A percentile compares a stretch with the other conserved stretches of the same genome.
Conservation (phyloP, 129 eudicot species). For the Chrysanthemum lavandulifolium region DNA sequence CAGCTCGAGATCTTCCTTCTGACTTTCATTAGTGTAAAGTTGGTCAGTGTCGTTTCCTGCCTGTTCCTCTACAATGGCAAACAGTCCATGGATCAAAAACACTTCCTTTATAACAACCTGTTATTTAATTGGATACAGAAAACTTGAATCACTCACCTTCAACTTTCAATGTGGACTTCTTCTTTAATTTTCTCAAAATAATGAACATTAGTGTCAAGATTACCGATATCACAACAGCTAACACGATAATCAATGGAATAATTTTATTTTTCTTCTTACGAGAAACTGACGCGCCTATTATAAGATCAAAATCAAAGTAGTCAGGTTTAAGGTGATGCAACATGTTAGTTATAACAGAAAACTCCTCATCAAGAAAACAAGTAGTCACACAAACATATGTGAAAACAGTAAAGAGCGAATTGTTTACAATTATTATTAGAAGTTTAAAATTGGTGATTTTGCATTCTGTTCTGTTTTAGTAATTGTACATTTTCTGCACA, state of each 20-base stretch:
- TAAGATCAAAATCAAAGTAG: not conserved
- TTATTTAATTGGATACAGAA: not conserved
- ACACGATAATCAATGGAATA: slow-evolving; percentile 21
- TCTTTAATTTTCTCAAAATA: slow-evolving; percentile 30
- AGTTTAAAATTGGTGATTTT: too few relatives aligned
- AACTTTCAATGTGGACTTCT: slow-evolving; percentile 9
- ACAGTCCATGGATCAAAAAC: not conserved
- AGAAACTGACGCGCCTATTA: slow-evolving; percentile 29
- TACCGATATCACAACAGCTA: slow-evolving; percentile 2
- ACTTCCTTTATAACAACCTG: not conserved
- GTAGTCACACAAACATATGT: not conserved
- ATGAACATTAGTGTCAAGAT: slow-evolving; percentile 22
- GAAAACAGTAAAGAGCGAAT: slow-evolving; percentile 9
- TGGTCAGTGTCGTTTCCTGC: slow-evolving; percentile 29
- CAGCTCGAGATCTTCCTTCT: slow-evolving; percentile 47
- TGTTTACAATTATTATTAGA: not conserved
- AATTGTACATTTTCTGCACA: not conserved
- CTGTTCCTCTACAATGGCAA: slow-evolving; percentile 20
- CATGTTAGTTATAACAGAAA: not conserved
- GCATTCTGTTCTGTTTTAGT: too few relatives aligned
- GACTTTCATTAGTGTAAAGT: slow-evolving; percentile 27
- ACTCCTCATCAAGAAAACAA: not conserved
- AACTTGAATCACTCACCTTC: slow-evolving; percentile 28
- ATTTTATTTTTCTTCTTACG: slow-evolving; percentile 29
- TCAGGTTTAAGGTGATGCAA: slow-evolving; percentile 17